Base-by-base conservation (phyloP, 2,329 filamentous ascomycete species). In the Camptophora hylomeconis region DNA sequence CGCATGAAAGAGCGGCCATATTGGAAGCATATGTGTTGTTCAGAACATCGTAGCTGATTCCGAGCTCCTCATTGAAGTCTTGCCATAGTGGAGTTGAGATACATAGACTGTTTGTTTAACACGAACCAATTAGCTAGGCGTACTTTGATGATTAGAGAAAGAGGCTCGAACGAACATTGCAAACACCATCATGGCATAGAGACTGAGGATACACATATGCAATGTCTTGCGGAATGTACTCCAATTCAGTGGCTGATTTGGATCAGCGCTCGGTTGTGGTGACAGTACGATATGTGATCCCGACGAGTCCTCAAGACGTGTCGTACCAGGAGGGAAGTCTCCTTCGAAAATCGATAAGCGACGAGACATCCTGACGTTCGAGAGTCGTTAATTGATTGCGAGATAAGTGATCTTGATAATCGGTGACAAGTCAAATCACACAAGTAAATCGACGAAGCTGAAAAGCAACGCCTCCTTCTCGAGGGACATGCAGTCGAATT, bases 11-110 rank as follows among this genome's bases (percentile, higher is more conserved):
- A 3, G 48, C 48, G 1, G 50, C 58, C 32, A 49, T 58, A 11
- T 51, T 53, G 7, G 54, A 49, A 2, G 59, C 63, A 34, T 54
- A 58, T 3, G 50, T 52, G 31, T 59, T 49, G 26, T 61, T 65
- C 18, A 63, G 33, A 1, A 46, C 38, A 3, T 46, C 45, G 33
- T 47, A 49, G 20, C 42, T 51, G 39, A 61, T 56, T 18, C 51
- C 49, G 1, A 65, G 49, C 36, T 63, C 48, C 5, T 38, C 36
- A 17, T 53, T 51, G 45, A 60, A 48, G 7, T 51, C 50, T 1
- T 50, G 53, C 58, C 58, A 63, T 13, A 50, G 50, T 3, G 53
- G 48, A 5, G 45, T 41, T 7, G 56, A 54, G 19, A 53, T 53
- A 8, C 55, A 51, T 30, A 55, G 36, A 21, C 38, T 41, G 13